Conservation (phyloP, 805 yeast species). For the Nakazawaea ernobii region DNA sequence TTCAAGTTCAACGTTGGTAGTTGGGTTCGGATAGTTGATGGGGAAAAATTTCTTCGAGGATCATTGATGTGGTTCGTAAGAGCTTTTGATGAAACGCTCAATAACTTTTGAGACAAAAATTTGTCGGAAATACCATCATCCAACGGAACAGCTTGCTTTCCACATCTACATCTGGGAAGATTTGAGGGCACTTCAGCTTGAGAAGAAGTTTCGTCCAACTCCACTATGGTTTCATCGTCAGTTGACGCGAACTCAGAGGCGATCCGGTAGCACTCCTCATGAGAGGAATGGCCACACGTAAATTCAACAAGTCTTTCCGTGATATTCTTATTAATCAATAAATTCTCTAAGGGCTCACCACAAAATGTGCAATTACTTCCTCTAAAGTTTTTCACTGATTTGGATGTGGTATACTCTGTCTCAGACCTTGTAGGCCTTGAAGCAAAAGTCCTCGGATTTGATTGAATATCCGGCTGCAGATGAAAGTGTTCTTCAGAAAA, state of each 20-base stretch:
- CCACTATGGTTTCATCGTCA: neutral
- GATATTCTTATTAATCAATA: conserved; percentile 26
- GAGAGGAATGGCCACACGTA: conserved; percentile 50
- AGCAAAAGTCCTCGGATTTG: neutral
- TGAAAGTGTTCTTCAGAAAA: too few species aligned
- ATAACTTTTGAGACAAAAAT: neutral
- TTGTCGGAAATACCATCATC: neutral
- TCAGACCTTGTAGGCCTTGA: neutral
- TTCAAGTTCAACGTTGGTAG: neutral
- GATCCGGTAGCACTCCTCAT: conserved; percentile 50
- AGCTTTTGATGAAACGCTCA: too few species aligned
- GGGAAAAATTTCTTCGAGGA: too few species aligned
- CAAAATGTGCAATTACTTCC: conserved; percentile 31
- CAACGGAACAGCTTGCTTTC: neutral
- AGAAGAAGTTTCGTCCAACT: neutral
- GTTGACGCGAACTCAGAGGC: conserved; percentile 24
- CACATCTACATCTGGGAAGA: conserved; percentile 1
- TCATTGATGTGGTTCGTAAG: too few species aligned
- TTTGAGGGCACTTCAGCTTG: neutral
- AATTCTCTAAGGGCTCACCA: conserved; percentile 41
- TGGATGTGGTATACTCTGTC: neutral
- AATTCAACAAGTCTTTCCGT: conserved; percentile 37
- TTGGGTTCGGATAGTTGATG: too few species aligned
- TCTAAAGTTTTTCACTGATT: neutral
- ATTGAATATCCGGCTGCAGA: too few species aligned